phyloP scores from a whole-genome alignment of 2,329 filamentous ascomycete genomes.

The Colletotrichum sublineola region DNA sequence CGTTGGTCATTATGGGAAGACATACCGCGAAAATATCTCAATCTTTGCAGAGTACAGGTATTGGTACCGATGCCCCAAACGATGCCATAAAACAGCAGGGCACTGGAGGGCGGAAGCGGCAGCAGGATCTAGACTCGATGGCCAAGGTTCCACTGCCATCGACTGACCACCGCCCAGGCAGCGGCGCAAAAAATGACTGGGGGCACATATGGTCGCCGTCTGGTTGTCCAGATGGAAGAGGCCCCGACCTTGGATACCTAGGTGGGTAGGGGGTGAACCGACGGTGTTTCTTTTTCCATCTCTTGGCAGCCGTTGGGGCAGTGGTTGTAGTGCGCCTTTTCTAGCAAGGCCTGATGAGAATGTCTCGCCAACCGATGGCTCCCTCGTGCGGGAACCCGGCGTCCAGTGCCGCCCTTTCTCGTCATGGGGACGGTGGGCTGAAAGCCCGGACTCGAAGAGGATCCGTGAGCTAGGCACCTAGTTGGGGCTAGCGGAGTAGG shows the following conservation, averaged over 20 bases:
- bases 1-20: neutral
- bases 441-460: constrained; percentile 31
- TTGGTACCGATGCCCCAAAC: constrained; percentile 4
- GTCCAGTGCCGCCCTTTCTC: constrained; percentile 9
- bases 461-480: constrained; percentile 21
- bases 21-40: neutral
- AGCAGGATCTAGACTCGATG: neutral
- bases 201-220: neutral
- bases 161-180: neutral
- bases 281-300: constrained; percentile 32
- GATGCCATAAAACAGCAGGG: constrained; percentile 9
- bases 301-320: constrained; percentile 40
- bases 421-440: constrained; percentile 18
- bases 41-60: constrained; percentile 1
- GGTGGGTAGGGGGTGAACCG: neutral
- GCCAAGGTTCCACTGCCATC: neutral
- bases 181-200: neutral
- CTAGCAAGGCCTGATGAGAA: constrained; percentile 16
- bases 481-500: constrained; percentile 26
- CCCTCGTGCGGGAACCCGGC: constrained; percentile 6
- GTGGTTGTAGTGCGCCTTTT: constrained; percentile 23
- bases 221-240: constrained; percentile 1
- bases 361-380: constrained; percentile 28
- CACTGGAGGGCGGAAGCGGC: neutral
- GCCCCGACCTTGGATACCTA: constrained; percentile 6